phyloP scores from a whole-genome alignment of 176 grass and related monocot species.

The Tillandsia fasciculata region DNA sequence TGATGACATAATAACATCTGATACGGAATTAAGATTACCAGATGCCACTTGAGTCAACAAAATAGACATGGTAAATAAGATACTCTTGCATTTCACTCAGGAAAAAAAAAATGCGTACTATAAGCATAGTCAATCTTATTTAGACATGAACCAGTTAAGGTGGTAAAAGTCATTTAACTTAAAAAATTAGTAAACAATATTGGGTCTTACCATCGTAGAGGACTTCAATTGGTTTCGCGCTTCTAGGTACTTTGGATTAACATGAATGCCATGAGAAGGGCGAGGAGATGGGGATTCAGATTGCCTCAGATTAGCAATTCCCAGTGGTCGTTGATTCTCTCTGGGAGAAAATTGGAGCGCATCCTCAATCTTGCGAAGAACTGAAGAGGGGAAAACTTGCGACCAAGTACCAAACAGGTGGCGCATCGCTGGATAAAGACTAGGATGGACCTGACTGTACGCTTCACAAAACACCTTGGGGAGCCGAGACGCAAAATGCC shows the following conservation, averaged over 20 bases:
- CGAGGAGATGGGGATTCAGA: conserved; percentile 51
- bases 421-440: conserved; percentile 57
- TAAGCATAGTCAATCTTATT: no score
- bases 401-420: conserved; percentile 93
- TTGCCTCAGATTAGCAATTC: conserved; percentile 28
- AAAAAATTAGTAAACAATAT: conserved; percentile 1
- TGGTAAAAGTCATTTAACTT: background rate
- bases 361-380: conserved; percentile 64
- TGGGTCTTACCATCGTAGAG: conserved; percentile 33
- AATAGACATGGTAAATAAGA: no score
- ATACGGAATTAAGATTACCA: no score
- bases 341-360: conserved; percentile 78
- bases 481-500: conserved; percentile 58
- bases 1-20: no score
- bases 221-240: conserved; percentile 46
- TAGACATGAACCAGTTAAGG: no score
- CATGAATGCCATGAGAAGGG: conserved; percentile 71
- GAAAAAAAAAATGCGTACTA: no score
- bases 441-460: conserved; percentile 63
- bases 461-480: conserved; percentile 79
- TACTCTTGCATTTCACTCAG: no score
- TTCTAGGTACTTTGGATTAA: conserved; percentile 85
- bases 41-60: no score
- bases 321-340: conserved; percentile 24
- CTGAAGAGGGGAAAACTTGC: conserved; percentile 59